Conservation (phyloP, 768 basidiomycete species). For the Rhodotorula sphaerocarpa region DNA sequence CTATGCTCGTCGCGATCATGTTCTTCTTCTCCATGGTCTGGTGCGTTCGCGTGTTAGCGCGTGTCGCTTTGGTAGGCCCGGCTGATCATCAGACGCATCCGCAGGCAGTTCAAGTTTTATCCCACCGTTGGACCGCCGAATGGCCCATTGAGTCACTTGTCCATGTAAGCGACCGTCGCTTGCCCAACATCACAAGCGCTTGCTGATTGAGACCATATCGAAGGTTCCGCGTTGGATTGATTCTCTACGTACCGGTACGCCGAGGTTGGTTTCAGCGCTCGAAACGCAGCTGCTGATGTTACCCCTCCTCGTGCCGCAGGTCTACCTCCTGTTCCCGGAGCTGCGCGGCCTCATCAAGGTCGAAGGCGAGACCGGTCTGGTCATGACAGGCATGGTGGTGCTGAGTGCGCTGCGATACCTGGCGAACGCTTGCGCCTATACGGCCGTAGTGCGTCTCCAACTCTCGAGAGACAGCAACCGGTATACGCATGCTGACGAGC, state of each 20-base stretch:
- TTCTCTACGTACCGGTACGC: conserved; percentile 35
- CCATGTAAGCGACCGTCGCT: conserved; percentile 39
- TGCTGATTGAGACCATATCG: conserved; percentile 54
- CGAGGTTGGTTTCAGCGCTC: no score
- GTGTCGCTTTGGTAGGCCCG: not conserved
- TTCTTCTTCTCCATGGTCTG: conserved; percentile 35
- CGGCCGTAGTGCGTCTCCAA: conserved; percentile 72
- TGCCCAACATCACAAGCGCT: no score
- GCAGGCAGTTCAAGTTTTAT: conserved; percentile 45
- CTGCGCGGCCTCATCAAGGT: conserved; percentile 34
- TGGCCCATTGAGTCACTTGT: conserved; percentile 44
- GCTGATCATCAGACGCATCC: not conserved
- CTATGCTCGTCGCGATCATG: conserved; percentile 65
- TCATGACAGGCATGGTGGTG: conserved; percentile 65
- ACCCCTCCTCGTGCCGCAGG: not conserved
- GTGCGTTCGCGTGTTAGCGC: not conserved
- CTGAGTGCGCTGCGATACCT: conserved; percentile 34
- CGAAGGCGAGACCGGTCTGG: conserved; percentile 54
- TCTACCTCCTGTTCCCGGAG: conserved; percentile 38
- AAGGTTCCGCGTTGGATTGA: conserved; percentile 61
- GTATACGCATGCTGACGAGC: not conserved
- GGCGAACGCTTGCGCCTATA: conserved; percentile 63
- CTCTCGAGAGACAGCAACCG: conserved; percentile 45
- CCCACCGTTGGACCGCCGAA: conserved; percentile 44
- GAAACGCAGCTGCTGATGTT: no score